Base-by-base conservation (phyloP, 306 rosid genomes). In the Glycyrrhiza uralensis region DNA sequence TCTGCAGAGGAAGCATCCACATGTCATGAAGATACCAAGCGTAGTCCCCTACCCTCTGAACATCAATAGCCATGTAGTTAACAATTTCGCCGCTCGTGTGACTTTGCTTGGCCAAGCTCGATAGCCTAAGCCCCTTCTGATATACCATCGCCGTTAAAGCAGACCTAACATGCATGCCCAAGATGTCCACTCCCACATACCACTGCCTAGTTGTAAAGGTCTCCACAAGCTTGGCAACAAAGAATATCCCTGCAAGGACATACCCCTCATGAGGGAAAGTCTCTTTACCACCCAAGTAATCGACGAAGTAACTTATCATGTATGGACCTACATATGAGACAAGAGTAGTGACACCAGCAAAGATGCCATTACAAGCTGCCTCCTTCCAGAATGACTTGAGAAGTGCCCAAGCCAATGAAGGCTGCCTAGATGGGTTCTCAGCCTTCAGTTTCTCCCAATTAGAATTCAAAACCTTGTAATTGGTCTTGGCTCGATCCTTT, bases 1-100 rank as follows among this genome's bases (percentile, higher is more conserved):
- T 95, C 79, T 95, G 99, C 81, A 95, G 42, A 33, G 97, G 99
- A 75, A 95, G 97, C 96, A 95, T 92, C 99, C 99, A 95, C 81
- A 90, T 82, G 79, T 95, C 99, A 76, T 95, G 97, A 65, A 95
- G 92, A 77, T 91, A 95, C 99, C 99, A 95, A 17, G 99, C 85
- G 70, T 87, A 95, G 84, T 95, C 99, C 73, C 99, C 97, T 5
- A 95, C 86, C 74, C 99, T 87, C 80, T 95, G 97, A 66, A 91
- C 99, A 85, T 95, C 99, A 55, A 95, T 87, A 71, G 99, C 96
- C 96, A 95, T 88, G 78, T 95, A 95, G 88, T 95, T 95, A 66
- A 95, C 92, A 76, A 95, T 92, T 84, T 95, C 97, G 28, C 97
- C 99, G 44, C 97, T 95, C 15, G 97, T 89, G 84, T 95, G 99